Percentiles rank a stretch among this genome's conserved stretches.
Evolutionary conservation across 2,329 filamentous ascomycete genomes (phyloP).

Genomic region (Penicillium corylophilum): DNA sequence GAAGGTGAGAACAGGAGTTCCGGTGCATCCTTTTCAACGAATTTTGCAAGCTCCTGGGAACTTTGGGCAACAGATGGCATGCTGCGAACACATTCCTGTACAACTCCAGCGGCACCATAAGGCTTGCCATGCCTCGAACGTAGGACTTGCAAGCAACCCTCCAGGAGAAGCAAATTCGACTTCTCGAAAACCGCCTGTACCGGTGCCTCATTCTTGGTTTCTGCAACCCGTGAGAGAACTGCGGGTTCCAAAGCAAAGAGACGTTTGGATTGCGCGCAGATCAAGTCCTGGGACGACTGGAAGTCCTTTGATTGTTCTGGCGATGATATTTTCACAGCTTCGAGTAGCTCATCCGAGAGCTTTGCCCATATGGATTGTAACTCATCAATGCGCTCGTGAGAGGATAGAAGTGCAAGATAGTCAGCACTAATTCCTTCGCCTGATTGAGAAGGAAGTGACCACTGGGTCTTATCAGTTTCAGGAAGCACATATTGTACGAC

Average conservation of each 20-base stretch:
- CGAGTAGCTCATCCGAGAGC: constrained; percentile 61
- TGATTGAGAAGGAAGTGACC: constrained; percentile 49
- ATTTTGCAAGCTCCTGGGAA: constrained; percentile 47
- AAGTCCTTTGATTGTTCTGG: constrained; percentile 81
- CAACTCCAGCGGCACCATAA: constrained; percentile 61
- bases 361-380: constrained; percentile 62
- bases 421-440: constrained; percentile 40
- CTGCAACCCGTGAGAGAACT: constrained; percentile 31
- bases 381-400: constrained; percentile 47
- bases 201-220: constrained; percentile 22
- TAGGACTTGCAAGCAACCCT: constrained; percentile 51
- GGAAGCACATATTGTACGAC: constrained; percentile 55
- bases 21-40: constrained; percentile 58
- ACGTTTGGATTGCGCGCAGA: constrained; percentile 65
- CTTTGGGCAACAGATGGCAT: constrained; percentile 43
- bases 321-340: constrained; percentile 69
- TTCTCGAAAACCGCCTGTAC: constrained; percentile 38
- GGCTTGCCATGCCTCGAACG: constrained; percentile 62
- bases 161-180: constrained; percentile 41
- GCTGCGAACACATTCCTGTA: constrained; percentile 54
- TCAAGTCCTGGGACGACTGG: constrained; percentile 66
- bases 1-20: constrained; percentile 68
- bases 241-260: constrained; percentile 61
- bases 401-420: constrained; percentile 38
- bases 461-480: constrained; percentile 46